phyloP scores from a whole-genome alignment of 2,329 filamentous ascomycete species.

The Stachybotrys elegans region DNA sequence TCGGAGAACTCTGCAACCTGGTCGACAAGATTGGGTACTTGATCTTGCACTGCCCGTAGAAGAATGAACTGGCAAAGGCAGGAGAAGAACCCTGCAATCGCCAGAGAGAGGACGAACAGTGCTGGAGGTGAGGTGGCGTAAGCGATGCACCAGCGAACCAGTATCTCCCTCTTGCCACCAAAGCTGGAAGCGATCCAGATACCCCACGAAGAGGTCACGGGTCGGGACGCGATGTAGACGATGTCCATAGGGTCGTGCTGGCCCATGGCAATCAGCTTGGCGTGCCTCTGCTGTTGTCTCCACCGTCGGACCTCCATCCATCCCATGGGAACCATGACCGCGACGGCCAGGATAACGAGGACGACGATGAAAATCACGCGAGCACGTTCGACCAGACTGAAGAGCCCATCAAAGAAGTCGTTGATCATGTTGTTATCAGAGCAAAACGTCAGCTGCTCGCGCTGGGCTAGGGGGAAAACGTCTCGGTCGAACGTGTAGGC shows the following conservation, averaged over 20 bases:
- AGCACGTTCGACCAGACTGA: slow-evolving; percentile 60
- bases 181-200: slow-evolving; percentile 65
- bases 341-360: slow-evolving; percentile 64
- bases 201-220: slow-evolving; percentile 67
- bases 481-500: slow-evolving; percentile 73
- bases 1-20: slow-evolving; percentile 77
- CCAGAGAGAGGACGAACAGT: slow-evolving; percentile 80
- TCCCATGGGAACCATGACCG: slow-evolving; percentile 73
- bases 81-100: slow-evolving; percentile 73
- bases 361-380: slow-evolving; percentile 73
- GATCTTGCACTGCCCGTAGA: slow-evolving; percentile 65
- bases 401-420: slow-evolving; percentile 74
- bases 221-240: slow-evolving; percentile 80
- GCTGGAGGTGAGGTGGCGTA: slow-evolving; percentile 83
- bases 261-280: slow-evolving; percentile 58
- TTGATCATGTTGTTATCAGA: slow-evolving; percentile 77
- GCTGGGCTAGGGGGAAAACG: slow-evolving; percentile 76
- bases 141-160: slow-evolving; percentile 77
- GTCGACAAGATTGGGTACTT: slow-evolving; percentile 68
- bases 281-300: slow-evolving; percentile 65
- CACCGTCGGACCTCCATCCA: slow-evolving; percentile 76
- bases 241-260: slow-evolving; percentile 80
- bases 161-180: slow-evolving; percentile 60
- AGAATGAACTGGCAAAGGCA: slow-evolving; percentile 80
- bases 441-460: slow-evolving; percentile 82